Conservation (phyloP, 140 eudicot genomes). For the Stevia rebaudiana region DNA sequence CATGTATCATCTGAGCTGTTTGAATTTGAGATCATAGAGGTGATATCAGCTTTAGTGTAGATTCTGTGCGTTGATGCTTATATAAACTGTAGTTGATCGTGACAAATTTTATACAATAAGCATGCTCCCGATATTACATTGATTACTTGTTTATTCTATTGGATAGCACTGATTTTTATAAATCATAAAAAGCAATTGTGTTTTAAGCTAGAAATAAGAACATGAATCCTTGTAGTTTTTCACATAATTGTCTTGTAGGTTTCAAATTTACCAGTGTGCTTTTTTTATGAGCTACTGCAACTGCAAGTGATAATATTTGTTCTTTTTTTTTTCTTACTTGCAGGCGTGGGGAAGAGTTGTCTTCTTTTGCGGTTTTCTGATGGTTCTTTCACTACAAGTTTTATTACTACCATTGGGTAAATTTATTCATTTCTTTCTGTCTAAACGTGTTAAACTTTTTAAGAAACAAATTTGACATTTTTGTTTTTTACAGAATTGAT, state of each 20-base stretch:
- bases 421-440: slow-evolving; percentile 11
- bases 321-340: slow-evolving; percentile 19
- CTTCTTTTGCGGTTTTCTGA: slow-evolving; percentile 93
- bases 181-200: not conserved
- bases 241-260: not conserved
- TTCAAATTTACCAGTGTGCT: not conserved
- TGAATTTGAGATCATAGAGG: too few species aligned
- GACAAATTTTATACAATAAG: not conserved
- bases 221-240: not conserved
- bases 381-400: slow-evolving; percentile 93
- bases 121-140: not conserved
- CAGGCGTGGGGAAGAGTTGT: slow-evolving; percentile 97
- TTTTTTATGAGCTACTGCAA: slow-evolving; percentile 4
- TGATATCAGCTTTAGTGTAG: too few species aligned
- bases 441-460: not conserved
- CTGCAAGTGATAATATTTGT: slow-evolving; percentile 8
- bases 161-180: not conserved
- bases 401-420: slow-evolving; percentile 90
- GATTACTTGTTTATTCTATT: not conserved
- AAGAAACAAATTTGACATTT: not conserved
- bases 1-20: not conserved
- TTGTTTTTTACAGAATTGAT: slow-evolving; percentile 45
- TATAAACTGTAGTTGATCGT: slow-evolving; percentile 10
- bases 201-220: not conserved
- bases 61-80: too few species aligned